Base-by-base conservation (phyloP, 2,329 filamentous ascomycete species). In the Botryotinia calthae region DNA sequence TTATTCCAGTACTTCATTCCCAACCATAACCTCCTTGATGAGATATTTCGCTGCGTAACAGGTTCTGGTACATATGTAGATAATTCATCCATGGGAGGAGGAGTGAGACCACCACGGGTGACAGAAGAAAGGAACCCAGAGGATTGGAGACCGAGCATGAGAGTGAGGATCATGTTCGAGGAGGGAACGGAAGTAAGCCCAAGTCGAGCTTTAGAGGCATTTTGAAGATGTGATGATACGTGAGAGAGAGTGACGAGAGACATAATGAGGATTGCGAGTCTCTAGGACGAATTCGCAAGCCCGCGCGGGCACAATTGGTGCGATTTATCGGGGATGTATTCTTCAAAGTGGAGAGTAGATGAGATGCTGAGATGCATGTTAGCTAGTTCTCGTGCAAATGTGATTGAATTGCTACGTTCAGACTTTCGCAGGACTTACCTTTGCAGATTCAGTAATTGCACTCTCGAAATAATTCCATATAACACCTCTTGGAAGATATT, bases 1-100 rank as follows among this genome's bases (percentile, higher is more conserved):
- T 90, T 91, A 74, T 92, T 88, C 86, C 88, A 92, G 83, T 93
- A 93, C 82, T 93, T 93, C 80, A 93, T 79, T 1, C 90, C 91
- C 25, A 93, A 82, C 91, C 91, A 93, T 77, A 93, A 82, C 72
- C 91, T 83, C 76, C 90, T 83, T 66, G 85, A 85, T 2, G 89
- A 85, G 42, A 91, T 85, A 79, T 93, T 93, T 73, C 82, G 82
- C 74, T 85, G 84, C 69, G 87, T 89, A 51, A 88, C 83, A 1
- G 85, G 85, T 77, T 88, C 85, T 7, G 82, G 81, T 5, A 85
- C 83, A 72, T 83, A 82, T 18, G 84, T 84, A 20, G 85, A 82
- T 28, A 87, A 81, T 5, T 81, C 76, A 76, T 87, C 84, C 31
- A 84, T 78, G 1, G 84, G 83, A 2, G 88, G 88, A 42, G 90